A percentile compares a stretch with the other conserved stretches of the same genome.
Evolutionary conservation across 1,284 basidiomycete genomes (phyloP).

Genomic region (Microbotryomycetes sp.): DNA sequence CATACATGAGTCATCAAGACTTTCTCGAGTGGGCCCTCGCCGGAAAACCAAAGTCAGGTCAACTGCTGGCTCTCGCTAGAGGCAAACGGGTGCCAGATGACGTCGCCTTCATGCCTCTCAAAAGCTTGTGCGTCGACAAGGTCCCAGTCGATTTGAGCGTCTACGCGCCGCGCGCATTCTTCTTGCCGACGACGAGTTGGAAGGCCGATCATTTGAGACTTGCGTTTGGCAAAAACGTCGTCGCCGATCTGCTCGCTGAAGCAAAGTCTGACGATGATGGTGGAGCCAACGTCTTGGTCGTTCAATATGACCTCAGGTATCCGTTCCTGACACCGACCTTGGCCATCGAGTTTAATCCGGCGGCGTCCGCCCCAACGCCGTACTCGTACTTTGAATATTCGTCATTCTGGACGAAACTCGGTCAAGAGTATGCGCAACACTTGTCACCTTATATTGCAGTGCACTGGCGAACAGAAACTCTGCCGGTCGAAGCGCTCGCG

Average conservation of each 20-base stretch:
- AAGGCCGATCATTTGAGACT: slow-evolving; percentile 7
- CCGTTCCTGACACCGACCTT: slow-evolving; percentile 20
- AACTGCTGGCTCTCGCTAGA: slow-evolving; percentile 24
- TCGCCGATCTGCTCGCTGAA: slow-evolving; percentile 2
- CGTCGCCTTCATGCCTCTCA: neutral
- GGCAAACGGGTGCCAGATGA: slow-evolving; percentile 2
- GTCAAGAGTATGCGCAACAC: slow-evolving; percentile 16
- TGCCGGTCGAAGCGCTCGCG: slow-evolving; percentile 18
- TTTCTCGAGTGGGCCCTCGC: slow-evolving; percentile 27
- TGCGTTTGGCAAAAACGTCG: slow-evolving; percentile 1
- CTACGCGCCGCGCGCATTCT: slow-evolving; percentile 21
- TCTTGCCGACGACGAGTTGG: slow-evolving; percentile 10
- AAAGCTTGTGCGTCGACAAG: slow-evolving; percentile 24
- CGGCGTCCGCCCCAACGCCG: neutral
- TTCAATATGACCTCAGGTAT: slow-evolving; percentile 22
- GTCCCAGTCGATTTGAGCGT: slow-evolving; percentile 23
- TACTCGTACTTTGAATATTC: slow-evolving; percentile 35
- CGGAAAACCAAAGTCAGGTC: slow-evolving; percentile 12
- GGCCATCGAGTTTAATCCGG: neutral
- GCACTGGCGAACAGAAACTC: slow-evolving; percentile 37
- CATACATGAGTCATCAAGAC: slow-evolving; percentile 20
- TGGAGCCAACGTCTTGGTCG: neutral
- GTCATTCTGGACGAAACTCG: slow-evolving; percentile 28
- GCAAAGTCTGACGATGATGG: neutral
- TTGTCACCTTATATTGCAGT: slow-evolving; percentile 31